Evolutionary conservation across 2,329 filamentous ascomycete genomes (phyloP), one percentile per base, ranked within the genome.

Genomic region (Cryoendolithus antarcticus): DNA sequence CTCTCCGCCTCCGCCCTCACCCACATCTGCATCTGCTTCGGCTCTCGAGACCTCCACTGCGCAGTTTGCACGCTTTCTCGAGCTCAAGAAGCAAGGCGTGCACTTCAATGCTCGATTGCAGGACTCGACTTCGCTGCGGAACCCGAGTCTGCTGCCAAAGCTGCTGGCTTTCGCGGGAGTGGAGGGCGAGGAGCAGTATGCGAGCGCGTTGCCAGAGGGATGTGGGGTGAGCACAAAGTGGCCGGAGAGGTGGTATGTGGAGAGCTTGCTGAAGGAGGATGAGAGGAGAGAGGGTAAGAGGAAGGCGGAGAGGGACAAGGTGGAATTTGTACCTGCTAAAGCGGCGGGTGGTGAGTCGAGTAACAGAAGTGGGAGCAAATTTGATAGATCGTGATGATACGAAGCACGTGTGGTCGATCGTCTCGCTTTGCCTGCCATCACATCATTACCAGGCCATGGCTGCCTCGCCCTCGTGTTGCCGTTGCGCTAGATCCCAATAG

Each of bases 71-170:
- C 75, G 77, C 43, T 89, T 91, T 48, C 71, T 89, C 1, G 69
- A 75, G 34, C 69, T 89, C n/a, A 91, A 91, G 63, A 77, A 75
- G 53, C 75, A 80, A 46, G 79, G 79, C 4, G 69, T 78, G 10
- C 84, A 91, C 60, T 89, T 89, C 67, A 88, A 91, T 57, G 68
- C 76, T 50, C 78, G 81, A 44, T 65, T 91, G 6, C 74, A 80
- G 29, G 69, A 71, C 41, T 82, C 79, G 0, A 62, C 72, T 1
- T 75, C 80, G 6, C 64, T 88, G 42, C 73, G 74, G 37, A 89
- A 89, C 54, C 84, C 84, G 2, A 74, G 72, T 32, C 64, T 88
- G 38, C 73, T 77, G 59, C 75, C 81, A 45, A 86, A 83, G 61
- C 66, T 89, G 40, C 69, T 86, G 64, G 69, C 67, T 15, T 88